Conservation (phyloP, 2,329 filamentous ascomycete species). For the Penicillium sp. region DNA sequence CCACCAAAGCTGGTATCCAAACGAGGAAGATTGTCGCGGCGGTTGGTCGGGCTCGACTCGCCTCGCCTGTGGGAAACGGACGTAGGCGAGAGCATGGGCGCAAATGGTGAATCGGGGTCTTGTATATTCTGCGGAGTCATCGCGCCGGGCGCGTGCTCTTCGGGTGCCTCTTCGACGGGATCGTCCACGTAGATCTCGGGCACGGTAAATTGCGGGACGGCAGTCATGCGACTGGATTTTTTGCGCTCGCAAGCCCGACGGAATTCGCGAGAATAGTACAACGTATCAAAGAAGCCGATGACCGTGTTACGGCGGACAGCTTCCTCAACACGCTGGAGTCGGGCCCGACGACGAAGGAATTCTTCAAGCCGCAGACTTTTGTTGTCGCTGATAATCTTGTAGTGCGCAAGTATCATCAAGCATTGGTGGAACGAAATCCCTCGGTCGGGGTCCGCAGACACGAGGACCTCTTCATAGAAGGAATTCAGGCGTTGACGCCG, state of each 20-base stretch:
- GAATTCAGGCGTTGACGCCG: conserved; percentile 80
- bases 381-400: conserved; percentile 98
- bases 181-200: conserved; percentile 91
- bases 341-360: conserved; percentile 84
- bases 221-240: conserved; percentile 73
- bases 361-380: conserved; percentile 94
- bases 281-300: conserved; percentile 92
- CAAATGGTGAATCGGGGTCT: conserved; percentile 18
- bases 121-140: conserved; percentile 26
- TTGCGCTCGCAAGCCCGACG: conserved; percentile 72
- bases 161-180: conserved; percentile 52
- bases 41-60: conserved; percentile 30
- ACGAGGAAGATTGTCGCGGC: conserved; percentile 49
- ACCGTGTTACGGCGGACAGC: conserved; percentile 88
- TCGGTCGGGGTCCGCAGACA: conserved; percentile 83
- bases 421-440: conserved; percentile 92
- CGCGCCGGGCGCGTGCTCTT: conserved; percentile 16
- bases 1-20: conserved; percentile 44
- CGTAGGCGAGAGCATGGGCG: conserved; percentile 38
- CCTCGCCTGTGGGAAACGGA: conserved; percentile 27
- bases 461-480: conserved; percentile 97
- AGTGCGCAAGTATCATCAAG: conserved; percentile 93
- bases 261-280: conserved; percentile 83
- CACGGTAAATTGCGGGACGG: conserved; percentile 75
- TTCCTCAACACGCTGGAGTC: conserved; percentile 91